Evolutionary conservation across 805 yeast genomes (phyloP), one percentile per base, ranked within the genome.

Genomic region (Barnettozyma populi): DNA sequence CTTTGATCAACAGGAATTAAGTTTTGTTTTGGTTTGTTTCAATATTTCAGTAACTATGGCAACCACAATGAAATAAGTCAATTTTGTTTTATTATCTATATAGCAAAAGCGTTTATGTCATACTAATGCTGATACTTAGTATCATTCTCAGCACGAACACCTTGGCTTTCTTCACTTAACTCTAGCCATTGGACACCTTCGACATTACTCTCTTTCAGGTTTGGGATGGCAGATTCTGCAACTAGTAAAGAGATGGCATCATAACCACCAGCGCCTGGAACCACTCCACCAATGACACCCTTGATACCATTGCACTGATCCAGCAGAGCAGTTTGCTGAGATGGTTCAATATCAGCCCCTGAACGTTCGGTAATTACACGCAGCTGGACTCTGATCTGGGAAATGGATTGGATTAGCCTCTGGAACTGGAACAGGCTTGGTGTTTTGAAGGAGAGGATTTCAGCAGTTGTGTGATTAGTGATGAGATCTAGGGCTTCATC

Each of bases 181-280:
- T 82, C 77, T 52, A 86, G 67, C 94, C 95, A 86, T 4, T 74
- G 68, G 0, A 86, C 90, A 16, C 66, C 64, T 5, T 58, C 46
- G 49, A 81, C 77, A 5, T 57, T 55, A 1, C 49, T 57, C 23
- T 46, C 34, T 27, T 51, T 46, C 40, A 80, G 69, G 10, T 56
- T 50, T 2, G 57, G 64, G 3, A 76, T 62, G 2, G 76, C 63
- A 1, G 65, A 59, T 24, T 75, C 79, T 2, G 76, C 72, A 2
- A 84, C 83, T 24, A 94, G 65, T 24, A 92, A 59, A 47, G 95
- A 78, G 18, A 94, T 78, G 1, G 99, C 99, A 69, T 94, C 99
- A 61, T 82, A 86, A 0, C 99, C 99, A 24, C 99, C 99, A 0
- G 99, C 99, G 2, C 99, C 99, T 0, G 99, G 99, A 4, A 94